These are phyloP conservation scores for Mallotus repandus DNA, from an alignment of 441 rosid species.

Conservation along the genomic window DNA sequence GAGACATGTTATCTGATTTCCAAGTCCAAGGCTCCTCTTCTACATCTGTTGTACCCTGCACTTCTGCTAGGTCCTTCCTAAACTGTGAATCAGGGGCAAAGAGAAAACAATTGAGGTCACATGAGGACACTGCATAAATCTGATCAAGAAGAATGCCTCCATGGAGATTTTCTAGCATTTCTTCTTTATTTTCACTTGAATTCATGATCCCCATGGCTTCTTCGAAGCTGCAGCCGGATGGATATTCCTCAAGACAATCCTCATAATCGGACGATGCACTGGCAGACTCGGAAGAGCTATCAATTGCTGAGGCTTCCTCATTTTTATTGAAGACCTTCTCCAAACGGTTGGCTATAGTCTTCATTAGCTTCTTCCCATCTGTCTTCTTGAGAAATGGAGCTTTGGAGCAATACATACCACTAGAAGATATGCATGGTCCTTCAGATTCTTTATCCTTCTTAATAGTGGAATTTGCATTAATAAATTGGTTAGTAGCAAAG, in stretches of 20 bases:
- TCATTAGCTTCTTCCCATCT: constrained; percentile 64
- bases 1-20: constrained; percentile 42
- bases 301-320: constrained; percentile 41
- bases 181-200: constrained; percentile 42
- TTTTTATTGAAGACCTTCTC: constrained; percentile 64
- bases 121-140: constrained; percentile 39
- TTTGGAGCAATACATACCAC: constrained; percentile 35
- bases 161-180: constrained; percentile 64
- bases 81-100: constrained; percentile 68
- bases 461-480: constrained; percentile 31
- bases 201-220: constrained; percentile 59
- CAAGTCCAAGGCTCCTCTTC: constrained; percentile 78
- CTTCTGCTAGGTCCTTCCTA: constrained; percentile 62
- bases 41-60: constrained; percentile 59
- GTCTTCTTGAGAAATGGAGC: constrained; percentile 39
- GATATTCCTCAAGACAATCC: constrained; percentile 49
- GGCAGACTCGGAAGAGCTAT: constrained; percentile 41
- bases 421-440: constrained; percentile 26
- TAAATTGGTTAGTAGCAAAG: constrained; percentile 23
- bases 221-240: constrained; percentile 50
- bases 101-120: constrained; percentile 59
- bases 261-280: constrained; percentile 55
- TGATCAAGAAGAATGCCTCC: constrained; percentile 77
- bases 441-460: constrained; percentile 38
- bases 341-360: constrained; percentile 44